phyloP scores from a whole-genome alignment of 805 yeast genomes.

The Nakazawaea wyomingensis region DNA sequence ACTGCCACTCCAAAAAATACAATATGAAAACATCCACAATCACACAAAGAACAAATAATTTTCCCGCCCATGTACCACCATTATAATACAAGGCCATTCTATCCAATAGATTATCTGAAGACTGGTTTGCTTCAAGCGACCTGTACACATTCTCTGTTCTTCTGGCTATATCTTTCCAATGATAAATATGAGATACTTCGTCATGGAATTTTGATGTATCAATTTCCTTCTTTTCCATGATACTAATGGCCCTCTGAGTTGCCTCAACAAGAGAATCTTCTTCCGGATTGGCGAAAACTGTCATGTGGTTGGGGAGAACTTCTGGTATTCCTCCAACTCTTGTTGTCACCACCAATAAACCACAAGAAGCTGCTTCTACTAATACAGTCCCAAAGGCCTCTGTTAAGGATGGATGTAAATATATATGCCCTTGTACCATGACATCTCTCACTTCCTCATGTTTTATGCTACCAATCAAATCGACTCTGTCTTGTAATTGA shows the following conservation, averaged over 20 bases:
- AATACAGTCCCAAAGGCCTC: slow-evolving; percentile 98
- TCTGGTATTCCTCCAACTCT: slow-evolving; percentile 98
- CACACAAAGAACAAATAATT: slow-evolving; percentile 71
- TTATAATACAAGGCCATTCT: slow-evolving; percentile 61
- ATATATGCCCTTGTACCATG: slow-evolving; percentile 91
- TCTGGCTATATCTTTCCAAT: slow-evolving; percentile 84
- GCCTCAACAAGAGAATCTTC: slow-evolving; percentile 76
- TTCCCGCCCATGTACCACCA: slow-evolving; percentile 83
- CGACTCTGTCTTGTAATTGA: slow-evolving; percentile 82
- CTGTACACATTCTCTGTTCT: slow-evolving; percentile 83
- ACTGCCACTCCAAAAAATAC: slow-evolving; percentile 59
- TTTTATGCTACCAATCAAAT: slow-evolving; percentile 76
- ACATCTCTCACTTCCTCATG: slow-evolving; percentile 93
- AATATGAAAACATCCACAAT: slow-evolving; percentile 72
- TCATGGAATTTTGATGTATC: slow-evolving; percentile 76
- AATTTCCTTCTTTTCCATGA: slow-evolving; percentile 50
- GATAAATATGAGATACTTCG: slow-evolving; percentile 76
- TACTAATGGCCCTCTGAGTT: slow-evolving; percentile 61
- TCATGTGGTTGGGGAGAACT: slow-evolving; percentile 90
- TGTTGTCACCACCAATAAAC: slow-evolving; percentile 87
- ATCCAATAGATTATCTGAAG: slow-evolving; percentile 40
- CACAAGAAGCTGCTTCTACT: slow-evolving; percentile 97
- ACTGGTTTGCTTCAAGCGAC: slow-evolving; percentile 24
- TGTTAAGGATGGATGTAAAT: slow-evolving; percentile 87
- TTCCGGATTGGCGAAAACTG: slow-evolving; percentile 83